Conservation (phyloP, 495 filamentous ascomycete species). For the Cryomyces antarcticus region DNA sequence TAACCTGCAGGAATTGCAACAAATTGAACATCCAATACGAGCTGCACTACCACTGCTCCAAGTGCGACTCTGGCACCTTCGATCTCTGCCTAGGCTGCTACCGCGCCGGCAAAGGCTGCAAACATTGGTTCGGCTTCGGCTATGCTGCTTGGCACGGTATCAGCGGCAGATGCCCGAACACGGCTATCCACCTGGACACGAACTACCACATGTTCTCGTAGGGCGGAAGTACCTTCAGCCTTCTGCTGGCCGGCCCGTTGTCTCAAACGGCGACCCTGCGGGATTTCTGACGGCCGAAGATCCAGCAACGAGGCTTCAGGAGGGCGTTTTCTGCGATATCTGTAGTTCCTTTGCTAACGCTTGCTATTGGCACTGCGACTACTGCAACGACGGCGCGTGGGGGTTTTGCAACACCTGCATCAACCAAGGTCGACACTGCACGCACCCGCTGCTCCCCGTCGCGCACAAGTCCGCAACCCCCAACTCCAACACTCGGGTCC, state of each 20-base stretch:
- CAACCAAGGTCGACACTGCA: slow-evolving; percentile 54
- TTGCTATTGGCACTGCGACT: slow-evolving; percentile 65
- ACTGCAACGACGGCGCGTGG: slow-evolving; percentile 81
- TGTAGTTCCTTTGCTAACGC: slow-evolving; percentile 53
- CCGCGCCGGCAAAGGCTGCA: slow-evolving; percentile 49
- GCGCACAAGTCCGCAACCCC: slow-evolving; percentile 18
- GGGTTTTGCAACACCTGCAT: slow-evolving; percentile 74
- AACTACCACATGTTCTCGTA: slow-evolving; percentile 42
- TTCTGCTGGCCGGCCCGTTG: slow-evolving; percentile 10
- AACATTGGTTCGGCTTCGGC: slow-evolving; percentile 62
- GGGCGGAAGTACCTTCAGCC: slow-evolving; percentile 48
- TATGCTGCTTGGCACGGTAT: slow-evolving; percentile 38
- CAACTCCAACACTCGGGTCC: slow-evolving; percentile 9
- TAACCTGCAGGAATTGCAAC: slow-evolving; percentile 49
- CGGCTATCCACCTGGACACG: slow-evolving; percentile 20
- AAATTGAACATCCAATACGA: slow-evolving; percentile 54
- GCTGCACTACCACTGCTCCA: slow-evolving; percentile 55
- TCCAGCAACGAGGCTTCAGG: slow-evolving; percentile 43
- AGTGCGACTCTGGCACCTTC: slow-evolving; percentile 47
- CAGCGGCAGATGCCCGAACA: slow-evolving; percentile 23
- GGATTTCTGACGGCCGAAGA: slow-evolving; percentile 36
- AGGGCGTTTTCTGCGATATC: slow-evolving; percentile 62
- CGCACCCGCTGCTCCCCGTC: slow-evolving; percentile 54
- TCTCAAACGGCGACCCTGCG: slow-evolving; percentile 10
- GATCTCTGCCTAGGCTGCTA: slow-evolving; percentile 67